phyloP scores from a whole-genome alignment of 108 stramenopile genomes.

The Skeletonema potamos region DNA sequence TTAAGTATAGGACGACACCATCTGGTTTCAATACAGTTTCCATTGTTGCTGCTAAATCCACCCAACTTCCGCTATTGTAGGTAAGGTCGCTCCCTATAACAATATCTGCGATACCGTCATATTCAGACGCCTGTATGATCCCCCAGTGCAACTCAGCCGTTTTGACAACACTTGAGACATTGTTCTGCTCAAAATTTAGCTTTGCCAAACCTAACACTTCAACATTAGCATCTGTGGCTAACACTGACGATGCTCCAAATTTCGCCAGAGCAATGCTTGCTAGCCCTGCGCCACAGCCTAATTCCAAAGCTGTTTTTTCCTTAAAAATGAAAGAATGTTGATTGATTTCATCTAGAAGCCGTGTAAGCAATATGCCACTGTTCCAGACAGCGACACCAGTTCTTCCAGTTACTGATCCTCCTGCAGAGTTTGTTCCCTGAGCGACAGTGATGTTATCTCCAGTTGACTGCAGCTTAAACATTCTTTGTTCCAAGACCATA shows the following conservation, averaged over 20 bases:
- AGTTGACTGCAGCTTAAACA: slow-evolving; percentile 26
- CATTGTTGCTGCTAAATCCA: slow-evolving; percentile 63
- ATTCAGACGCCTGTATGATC: slow-evolving; percentile 51
- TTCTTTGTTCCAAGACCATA: slow-evolving; percentile 49
- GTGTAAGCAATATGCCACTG: slow-evolving; percentile 58
- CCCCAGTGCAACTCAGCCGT: slow-evolving; percentile 60
- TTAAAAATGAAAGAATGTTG: slow-evolving; percentile 14
- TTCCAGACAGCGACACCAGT: slow-evolving; percentile 40
- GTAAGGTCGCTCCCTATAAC: slow-evolving; percentile 70
- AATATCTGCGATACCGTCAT: slow-evolving; percentile 46
- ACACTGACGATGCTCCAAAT: slow-evolving; percentile 43
- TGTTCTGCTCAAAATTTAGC: slow-evolving; percentile 50
- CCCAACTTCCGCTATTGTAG: slow-evolving; percentile 70
- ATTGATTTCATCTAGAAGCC: slow-evolving; percentile 46
- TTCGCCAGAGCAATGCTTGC: slow-evolving; percentile 50
- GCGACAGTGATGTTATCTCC: slow-evolving; percentile 24
- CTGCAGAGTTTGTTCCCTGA: slow-evolving; percentile 29
- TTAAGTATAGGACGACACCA: slow-evolving; percentile 58
- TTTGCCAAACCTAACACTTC: slow-evolving; percentile 52
- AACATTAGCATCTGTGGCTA: slow-evolving; percentile 66
- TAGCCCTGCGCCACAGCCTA: slow-evolving; percentile 62
- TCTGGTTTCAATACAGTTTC: slow-evolving; percentile 48
- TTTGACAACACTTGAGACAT: slow-evolving; percentile 12
- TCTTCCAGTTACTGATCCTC: slow-evolving; percentile 17
- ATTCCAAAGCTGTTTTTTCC: slow-evolving; percentile 48